Percentiles rank a stretch among this genome's conserved stretches.
phyloP scores from a whole-genome alignment of 2,329 filamentous ascomycete species.

The Mariannaea elegans region DNA sequence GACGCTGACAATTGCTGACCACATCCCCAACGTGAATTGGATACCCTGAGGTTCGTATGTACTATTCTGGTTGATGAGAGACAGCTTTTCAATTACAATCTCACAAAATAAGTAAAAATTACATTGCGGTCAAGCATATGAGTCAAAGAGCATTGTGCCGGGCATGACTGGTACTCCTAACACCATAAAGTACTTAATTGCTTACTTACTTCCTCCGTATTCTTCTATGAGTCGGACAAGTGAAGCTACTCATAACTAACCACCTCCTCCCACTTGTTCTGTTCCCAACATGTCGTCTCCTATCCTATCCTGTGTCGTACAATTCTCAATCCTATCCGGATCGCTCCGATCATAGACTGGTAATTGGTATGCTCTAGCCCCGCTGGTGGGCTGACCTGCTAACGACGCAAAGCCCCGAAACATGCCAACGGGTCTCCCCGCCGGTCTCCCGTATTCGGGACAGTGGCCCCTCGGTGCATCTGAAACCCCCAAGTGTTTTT shows the following conservation, averaged over 20 bases:
- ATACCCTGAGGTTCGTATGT: background rate
- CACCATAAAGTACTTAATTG: too few relatives aligned
- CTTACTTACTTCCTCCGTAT: too few relatives aligned
- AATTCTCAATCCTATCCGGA: slow-evolving; percentile 26
- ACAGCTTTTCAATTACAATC: background rate
- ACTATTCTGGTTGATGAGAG: background rate
- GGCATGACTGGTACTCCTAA: too few relatives aligned
- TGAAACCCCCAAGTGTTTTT: slow-evolving; percentile 3
- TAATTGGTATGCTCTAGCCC: slow-evolving; percentile 26
- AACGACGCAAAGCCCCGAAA: slow-evolving; percentile 9
- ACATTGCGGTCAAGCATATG: too few relatives aligned
- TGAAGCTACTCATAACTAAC: too few relatives aligned
- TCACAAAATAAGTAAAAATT: too few relatives aligned
- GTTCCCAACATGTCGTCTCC: slow-evolving; percentile 11
- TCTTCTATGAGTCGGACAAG: too few relatives aligned
- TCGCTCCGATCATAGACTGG: slow-evolving; percentile 35
- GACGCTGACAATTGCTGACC: background rate
- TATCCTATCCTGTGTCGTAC: slow-evolving; percentile 11
- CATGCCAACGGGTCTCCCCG: slow-evolving; percentile 15
- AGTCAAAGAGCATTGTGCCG: too few relatives aligned
- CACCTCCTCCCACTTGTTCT: background rate
- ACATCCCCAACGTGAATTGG: background rate
- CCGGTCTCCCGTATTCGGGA: slow-evolving; percentile 36
- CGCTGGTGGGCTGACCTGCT: slow-evolving; percentile 40
- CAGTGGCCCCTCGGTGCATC: slow-evolving; percentile 9